Evolutionary conservation across 2,329 filamentous ascomycete species (phyloP).

Genomic region (Didymella sp.): DNA sequence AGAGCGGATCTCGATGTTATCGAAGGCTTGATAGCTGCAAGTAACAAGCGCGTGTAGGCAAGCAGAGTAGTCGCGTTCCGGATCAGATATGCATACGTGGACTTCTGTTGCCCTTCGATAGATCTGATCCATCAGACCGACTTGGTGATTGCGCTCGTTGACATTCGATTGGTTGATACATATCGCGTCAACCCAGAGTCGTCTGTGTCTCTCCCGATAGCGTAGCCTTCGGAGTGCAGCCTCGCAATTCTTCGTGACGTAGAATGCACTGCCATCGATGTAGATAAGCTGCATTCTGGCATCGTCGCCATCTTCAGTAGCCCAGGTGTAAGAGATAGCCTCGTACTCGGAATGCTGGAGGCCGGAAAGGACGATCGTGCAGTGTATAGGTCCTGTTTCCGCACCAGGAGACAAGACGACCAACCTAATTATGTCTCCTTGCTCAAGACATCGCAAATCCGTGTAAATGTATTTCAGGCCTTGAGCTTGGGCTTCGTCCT

Average conservation of each 20-base stretch:
- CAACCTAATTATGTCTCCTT: not conserved
- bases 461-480: not conserved
- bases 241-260: not conserved
- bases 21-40: too few species aligned
- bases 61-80: not conserved
- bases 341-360: not conserved
- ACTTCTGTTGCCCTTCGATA: not conserved
- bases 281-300: not conserved
- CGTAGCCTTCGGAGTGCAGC: not conserved
- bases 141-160: not conserved
- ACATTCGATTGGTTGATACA: not conserved
- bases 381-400: not conserved
- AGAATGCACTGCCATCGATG: not conserved
- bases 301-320: not conserved
- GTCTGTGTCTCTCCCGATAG: not conserved
- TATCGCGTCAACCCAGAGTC: slow-evolving; percentile 3
- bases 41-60: too few species aligned
- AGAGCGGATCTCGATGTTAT: too few species aligned
- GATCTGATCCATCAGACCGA: not conserved
- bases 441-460: not conserved
- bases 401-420: not conserved
- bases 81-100: not conserved
- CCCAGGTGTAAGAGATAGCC: slow-evolving; percentile 7
- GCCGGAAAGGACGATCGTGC: not conserved
- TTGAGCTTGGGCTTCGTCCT: too few species aligned